Evolutionary conservation across 257 asterid genomes (phyloP).

Genomic region (Solanum appendiculatum): DNA sequence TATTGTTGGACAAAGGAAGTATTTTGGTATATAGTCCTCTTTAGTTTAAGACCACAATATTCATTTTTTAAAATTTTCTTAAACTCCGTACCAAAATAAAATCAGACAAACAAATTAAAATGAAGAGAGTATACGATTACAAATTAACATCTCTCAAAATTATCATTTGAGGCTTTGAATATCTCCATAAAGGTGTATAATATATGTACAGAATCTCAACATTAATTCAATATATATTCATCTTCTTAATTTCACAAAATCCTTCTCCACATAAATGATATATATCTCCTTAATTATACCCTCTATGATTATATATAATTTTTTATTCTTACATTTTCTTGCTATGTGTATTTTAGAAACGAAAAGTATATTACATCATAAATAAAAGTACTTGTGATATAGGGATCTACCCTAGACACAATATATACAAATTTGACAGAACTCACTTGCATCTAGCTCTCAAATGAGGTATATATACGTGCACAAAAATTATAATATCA

Average conservation of each 20-base stretch:
- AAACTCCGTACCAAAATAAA: too few relatives aligned
- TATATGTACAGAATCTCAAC: background rate
- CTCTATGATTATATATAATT: background rate
- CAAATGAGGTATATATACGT: background rate
- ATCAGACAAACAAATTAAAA: background rate
- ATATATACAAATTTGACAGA: background rate
- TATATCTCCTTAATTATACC: background rate
- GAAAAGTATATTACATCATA: background rate
- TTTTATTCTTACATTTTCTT: background rate
- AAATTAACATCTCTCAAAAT: background rate
- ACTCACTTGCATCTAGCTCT: background rate
- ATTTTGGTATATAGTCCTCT: too few relatives aligned
- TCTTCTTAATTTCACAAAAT: background rate
- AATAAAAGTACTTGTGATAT: background rate
- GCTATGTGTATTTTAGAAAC: background rate
- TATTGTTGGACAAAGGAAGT: too few relatives aligned
- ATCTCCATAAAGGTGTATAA: background rate
- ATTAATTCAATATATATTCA: background rate
- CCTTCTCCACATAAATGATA: background rate
- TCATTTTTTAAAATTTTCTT: too few relatives aligned
- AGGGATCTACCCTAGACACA: background rate
- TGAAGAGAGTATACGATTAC: background rate
- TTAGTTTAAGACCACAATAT: too few relatives aligned
- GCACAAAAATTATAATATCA: background rate
- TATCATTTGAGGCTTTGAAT: background rate